phyloP scores from a whole-genome alignment of 140 eudicot genomes.

The Artemisia princeps region DNA sequence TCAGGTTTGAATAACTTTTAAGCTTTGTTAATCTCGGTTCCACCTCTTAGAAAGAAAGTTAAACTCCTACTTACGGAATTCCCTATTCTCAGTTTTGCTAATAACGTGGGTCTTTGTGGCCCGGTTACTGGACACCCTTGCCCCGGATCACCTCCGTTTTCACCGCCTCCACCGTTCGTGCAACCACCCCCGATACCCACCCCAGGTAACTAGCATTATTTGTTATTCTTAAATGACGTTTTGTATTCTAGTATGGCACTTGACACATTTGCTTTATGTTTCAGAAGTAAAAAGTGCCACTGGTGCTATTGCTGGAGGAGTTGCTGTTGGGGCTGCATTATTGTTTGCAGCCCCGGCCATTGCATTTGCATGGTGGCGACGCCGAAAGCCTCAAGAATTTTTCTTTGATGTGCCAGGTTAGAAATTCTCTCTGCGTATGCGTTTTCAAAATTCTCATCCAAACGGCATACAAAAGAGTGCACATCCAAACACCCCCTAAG shows the following conservation, averaged over 20 bases:
- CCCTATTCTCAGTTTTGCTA: conserved; percentile 61
- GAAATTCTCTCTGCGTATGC: not conserved
- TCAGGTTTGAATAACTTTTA: conserved; percentile 40
- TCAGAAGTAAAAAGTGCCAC: conserved; percentile 65
- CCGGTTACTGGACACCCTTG: conserved; percentile 86
- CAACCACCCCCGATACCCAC: conserved; percentile 51
- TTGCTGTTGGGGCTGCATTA: conserved; percentile 91
- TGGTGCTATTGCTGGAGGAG: conserved; percentile 91
- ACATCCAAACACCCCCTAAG: no score
- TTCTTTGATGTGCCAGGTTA: conserved; percentile 91
- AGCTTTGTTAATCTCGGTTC: not conserved
- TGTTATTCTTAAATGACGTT: not conserved
- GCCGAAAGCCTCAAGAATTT: conserved; percentile 70
- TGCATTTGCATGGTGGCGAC: conserved; percentile 87
- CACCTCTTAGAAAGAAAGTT: not conserved
- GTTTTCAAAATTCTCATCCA: no score
- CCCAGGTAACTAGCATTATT: conserved; percentile 40
- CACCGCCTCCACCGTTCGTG: conserved; percentile 88
- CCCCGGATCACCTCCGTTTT: conserved; percentile 89
- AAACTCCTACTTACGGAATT: not conserved
- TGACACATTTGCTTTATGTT: conserved; percentile 13
- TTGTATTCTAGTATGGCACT: not conserved
- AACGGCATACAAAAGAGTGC: no score
- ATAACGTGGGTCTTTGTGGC: conserved; percentile 71
- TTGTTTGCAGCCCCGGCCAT: conserved; percentile 92